Percentiles rank a stretch among this genome's conserved stretches.
These are phyloP conservation scores for Pyricularia pennisetigena DNA, from an alignment of 2,329 filamentous ascomycete species.

Conservation along the genomic window DNA sequence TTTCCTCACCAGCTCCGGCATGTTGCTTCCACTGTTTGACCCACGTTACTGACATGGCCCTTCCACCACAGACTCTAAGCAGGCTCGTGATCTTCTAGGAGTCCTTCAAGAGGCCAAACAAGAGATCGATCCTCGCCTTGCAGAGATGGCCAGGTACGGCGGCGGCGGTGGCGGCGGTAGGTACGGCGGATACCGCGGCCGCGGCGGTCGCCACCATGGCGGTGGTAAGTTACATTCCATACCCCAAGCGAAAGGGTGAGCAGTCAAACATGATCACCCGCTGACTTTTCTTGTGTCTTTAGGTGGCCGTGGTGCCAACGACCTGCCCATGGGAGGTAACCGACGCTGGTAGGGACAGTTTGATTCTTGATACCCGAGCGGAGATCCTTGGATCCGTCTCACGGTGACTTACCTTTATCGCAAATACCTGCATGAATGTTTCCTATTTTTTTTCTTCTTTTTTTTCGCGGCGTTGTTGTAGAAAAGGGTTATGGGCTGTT, in stretches of 20 bases:
- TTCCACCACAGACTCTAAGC: slow-evolving; percentile 61
- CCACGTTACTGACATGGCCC: slow-evolving; percentile 22
- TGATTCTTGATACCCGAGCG: background rate
- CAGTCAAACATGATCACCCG: background rate
- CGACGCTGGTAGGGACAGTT: slow-evolving; percentile 37
- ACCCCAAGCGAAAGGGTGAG: slow-evolving; percentile 20
- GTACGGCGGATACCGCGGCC: slow-evolving; percentile 60
- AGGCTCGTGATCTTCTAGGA: slow-evolving; percentile 90
- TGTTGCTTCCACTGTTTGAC: background rate
- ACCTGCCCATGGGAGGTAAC: slow-evolving; percentile 33
- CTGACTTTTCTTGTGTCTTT: background rate
- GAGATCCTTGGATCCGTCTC: background rate
- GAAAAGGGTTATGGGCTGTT: slow-evolving; percentile 5
- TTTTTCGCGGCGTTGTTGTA: slow-evolving; percentile 5
- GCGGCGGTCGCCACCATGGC: slow-evolving; percentile 34
- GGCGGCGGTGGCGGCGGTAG: slow-evolving; percentile 70
- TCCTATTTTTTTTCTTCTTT: background rate
- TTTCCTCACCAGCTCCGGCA: background rate
- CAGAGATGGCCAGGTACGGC: slow-evolving; percentile 90
- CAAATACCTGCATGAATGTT: background rate
- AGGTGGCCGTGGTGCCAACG: slow-evolving; percentile 26
- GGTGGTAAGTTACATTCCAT: slow-evolving; percentile 34
- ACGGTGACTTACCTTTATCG: background rate
- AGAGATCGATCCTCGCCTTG: slow-evolving; percentile 89
- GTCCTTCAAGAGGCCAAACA: slow-evolving; percentile 96